These are phyloP conservation scores for Canavalia gladiata DNA, from an alignment of 306 rosid species.

Conservation along the genomic window DNA sequence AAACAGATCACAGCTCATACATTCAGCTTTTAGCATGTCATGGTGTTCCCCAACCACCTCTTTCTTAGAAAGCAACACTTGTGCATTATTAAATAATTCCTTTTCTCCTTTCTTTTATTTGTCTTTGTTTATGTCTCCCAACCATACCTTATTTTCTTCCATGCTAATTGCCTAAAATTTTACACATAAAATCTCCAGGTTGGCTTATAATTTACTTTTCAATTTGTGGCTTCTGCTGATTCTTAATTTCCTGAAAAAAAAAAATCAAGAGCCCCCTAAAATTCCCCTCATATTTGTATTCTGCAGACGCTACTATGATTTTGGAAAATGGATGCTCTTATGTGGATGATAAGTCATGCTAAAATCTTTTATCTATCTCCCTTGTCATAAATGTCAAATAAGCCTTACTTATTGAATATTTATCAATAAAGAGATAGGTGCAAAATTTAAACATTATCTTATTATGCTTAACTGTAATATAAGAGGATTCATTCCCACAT, in stretches of 20 bases:
- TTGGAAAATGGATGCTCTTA: too few species aligned
- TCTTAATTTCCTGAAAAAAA: background rate
- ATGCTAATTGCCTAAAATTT: background rate
- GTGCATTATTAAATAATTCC: constrained; percentile 26
- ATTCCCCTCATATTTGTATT: background rate
- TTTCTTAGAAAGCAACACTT: constrained; percentile 39
- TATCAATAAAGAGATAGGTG: too few species aligned
- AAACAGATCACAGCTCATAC: constrained; percentile 40
- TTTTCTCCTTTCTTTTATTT: constrained; percentile 1
- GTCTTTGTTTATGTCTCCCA: background rate
- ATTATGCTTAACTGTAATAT: background rate
- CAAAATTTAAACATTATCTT: too few species aligned
- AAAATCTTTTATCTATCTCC: background rate
- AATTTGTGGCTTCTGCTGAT: constrained; percentile 24
- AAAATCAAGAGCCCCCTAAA: background rate
- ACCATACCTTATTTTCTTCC: background rate
- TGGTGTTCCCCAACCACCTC: constrained; percentile 55
- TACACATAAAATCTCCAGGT: background rate
- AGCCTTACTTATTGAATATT: too few species aligned
- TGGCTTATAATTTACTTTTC: constrained; percentile 26
- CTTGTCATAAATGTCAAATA: background rate
- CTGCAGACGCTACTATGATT: background rate
- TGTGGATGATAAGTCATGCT: too few species aligned
- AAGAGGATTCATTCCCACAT: background rate
- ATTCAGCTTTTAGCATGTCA: constrained; percentile 48